Evolutionary conservation across 352 stramenopile genomes (phyloP).

Genomic region (Globisporangium cederbergense): DNA sequence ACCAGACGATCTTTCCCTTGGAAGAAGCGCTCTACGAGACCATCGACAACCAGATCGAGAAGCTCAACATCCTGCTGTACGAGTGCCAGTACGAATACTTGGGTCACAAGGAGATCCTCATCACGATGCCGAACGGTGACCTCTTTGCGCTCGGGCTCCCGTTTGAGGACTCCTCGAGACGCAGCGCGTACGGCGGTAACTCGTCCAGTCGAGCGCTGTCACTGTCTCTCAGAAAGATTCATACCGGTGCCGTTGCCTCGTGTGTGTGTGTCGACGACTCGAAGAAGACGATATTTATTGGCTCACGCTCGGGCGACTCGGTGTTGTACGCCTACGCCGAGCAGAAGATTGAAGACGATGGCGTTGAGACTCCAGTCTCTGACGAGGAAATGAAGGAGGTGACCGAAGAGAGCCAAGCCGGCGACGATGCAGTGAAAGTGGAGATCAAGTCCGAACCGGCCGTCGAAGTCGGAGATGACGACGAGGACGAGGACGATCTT

Average conservation of each 20-base stretch:
- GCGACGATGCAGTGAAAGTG: not conserved
- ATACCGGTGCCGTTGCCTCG: constrained; percentile 39
- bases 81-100: constrained; percentile 72
- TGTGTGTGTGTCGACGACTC: constrained; percentile 64
- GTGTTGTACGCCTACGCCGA: constrained; percentile 60
- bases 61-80: constrained; percentile 58
- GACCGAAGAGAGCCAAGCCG: constrained; percentile 11
- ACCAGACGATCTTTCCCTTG: constrained; percentile 64
- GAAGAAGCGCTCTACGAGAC: constrained; percentile 64
- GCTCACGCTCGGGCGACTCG: constrained; percentile 77
- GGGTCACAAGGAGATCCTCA: constrained; percentile 62
- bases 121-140: constrained; percentile 55
- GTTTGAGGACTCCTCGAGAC: constrained; percentile 45
- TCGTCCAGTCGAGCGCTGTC: constrained; percentile 18
- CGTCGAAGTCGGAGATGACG: constrained; percentile 19
- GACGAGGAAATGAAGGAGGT: constrained; percentile 21
- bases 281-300: constrained; percentile 72
- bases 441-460: constrained; percentile 16
- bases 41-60: constrained; percentile 36
- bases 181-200: constrained; percentile 29
- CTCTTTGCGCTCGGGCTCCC: constrained; percentile 64
- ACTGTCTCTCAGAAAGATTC: constrained; percentile 55
- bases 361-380: not conserved
- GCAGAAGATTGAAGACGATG: constrained; percentile 25
- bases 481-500: constrained; percentile 73